phyloP scores from a whole-genome alignment of 2,329 filamentous ascomycete genomes.

The Ambrosiella beaveri region DNA sequence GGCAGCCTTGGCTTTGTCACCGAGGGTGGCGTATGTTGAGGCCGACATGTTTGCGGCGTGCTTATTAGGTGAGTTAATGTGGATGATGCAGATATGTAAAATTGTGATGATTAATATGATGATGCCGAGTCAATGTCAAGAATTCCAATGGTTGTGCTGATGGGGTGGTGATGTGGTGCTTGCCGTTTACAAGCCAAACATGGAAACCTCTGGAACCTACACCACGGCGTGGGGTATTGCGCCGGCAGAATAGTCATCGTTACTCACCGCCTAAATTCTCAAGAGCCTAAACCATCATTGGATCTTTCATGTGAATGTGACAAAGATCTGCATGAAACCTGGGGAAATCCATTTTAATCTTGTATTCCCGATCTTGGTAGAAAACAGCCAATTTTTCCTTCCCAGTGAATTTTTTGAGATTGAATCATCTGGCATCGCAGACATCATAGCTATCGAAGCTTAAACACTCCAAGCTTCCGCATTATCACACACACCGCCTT shows the following conservation, averaged over 20 bases:
- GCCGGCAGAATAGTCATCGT: constrained; percentile 4
- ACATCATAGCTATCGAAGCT: too few relatives aligned
- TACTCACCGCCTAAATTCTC: constrained; percentile 4
- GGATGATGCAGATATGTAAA: too few relatives aligned
- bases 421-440: too few relatives aligned
- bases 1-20: constrained; percentile 45
- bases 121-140: too few relatives aligned
- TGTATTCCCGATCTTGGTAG: too few relatives aligned
- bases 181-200: neutral
- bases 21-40: constrained; percentile 34
- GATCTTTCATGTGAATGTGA: neutral
- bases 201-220: constrained; percentile 6
- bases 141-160: too few relatives aligned
- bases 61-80: neutral
- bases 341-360: neutral
- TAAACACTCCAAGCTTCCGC: too few relatives aligned
- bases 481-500: too few relatives aligned
- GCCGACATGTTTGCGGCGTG: constrained; percentile 29
- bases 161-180: neutral
- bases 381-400: too few relatives aligned
- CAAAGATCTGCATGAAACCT: neutral
- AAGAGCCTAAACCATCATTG: neutral
- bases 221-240: constrained; percentile 4
- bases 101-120: too few relatives aligned
- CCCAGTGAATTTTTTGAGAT: too few relatives aligned